Base-by-base conservation (phyloP, 2,329 filamentous ascomycete species). In the Davidsoniella neocaledoniae region DNA sequence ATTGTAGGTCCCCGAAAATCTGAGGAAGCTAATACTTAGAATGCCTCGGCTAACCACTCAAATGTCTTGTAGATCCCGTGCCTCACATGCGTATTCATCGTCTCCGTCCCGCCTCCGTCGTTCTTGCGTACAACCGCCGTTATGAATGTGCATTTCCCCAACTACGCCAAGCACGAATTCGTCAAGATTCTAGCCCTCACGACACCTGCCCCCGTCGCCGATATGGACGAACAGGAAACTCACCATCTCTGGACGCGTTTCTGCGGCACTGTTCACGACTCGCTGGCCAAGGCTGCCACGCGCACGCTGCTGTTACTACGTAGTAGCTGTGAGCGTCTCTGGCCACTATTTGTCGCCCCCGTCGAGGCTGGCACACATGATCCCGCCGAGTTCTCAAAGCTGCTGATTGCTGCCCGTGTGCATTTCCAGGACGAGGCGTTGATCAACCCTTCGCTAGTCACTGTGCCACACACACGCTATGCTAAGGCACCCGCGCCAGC, bases 311-410 rank as follows among this genome's bases (percentile, higher is more conserved):
- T 82, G 1, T 75, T 76, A 9, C 87, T 94, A 56, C 72, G 70
- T 3, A 73, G 76, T 36, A 76, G 82, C 46, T 87, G 83, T 59
- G 64, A 76, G 45, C 76, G 79, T 41, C 73, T 96, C 17, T 98
- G 91, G 91, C 79, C 81, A 9, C 75, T 79, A 3, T 96, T 98
- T 63, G 80, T 85, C 1, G 74, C 77, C 5, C 90, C 90, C 0
- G 74, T 96, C 21, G 64, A 80, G 1, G 76, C 79, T 1, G 83
- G 83, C n/a, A 80, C 82, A 7, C 79, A 82, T 57, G 73, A 74
- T 1, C 77, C 83, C 8, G 80, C 82, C 57, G 86, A 95, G 59
- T 95, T 95, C 64, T 81, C 84, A 12, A 81, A 84, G 54, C 69
- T 98, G 6, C 73, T 96, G 50, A 79, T 90, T 45, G 75, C 78